These are phyloP conservation scores for Collybia nuda DNA, from an alignment of 768 basidiomycete genomes.

Conservation along the genomic window DNA sequence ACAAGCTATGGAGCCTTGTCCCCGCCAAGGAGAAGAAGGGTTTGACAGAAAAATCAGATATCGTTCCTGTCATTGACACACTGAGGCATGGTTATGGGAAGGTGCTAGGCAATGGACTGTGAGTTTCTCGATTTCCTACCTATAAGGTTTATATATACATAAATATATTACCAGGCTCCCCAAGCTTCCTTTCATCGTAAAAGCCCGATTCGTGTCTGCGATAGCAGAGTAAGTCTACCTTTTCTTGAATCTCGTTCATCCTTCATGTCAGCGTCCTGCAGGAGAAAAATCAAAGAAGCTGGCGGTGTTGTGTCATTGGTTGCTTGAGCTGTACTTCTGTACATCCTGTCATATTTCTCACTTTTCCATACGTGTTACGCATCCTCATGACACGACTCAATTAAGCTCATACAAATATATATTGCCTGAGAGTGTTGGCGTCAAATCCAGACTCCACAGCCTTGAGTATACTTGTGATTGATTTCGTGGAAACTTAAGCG, in stretches of 20 bases:
- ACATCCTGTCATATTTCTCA: slow-evolving; percentile 24
- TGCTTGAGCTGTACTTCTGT: slow-evolving; percentile 55
- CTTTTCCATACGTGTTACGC: slow-evolving; percentile 20
- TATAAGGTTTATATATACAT: background rate
- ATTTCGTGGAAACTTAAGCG: too few species aligned
- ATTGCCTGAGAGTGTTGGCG: background rate
- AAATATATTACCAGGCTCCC: slow-evolving; percentile 66
- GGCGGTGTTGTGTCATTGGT: slow-evolving; percentile 92
- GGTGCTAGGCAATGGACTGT: slow-evolving; percentile 93
- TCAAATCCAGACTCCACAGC: background rate
- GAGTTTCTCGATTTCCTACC: slow-evolving; percentile 28
- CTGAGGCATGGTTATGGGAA: slow-evolving; percentile 85
- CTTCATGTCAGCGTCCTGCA: slow-evolving; percentile 17
- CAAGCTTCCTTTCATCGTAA: slow-evolving; percentile 93
- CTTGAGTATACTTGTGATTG: too few species aligned
- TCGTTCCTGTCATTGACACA: slow-evolving; percentile 95
- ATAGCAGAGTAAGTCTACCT: slow-evolving; percentile 67
- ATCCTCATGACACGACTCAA: slow-evolving; percentile 21
- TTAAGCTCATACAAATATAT: background rate
- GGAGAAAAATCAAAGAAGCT: slow-evolving; percentile 85
- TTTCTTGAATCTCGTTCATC: background rate
- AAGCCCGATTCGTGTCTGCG: slow-evolving; percentile 92
- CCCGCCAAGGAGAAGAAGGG: slow-evolving; percentile 82
- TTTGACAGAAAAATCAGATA: slow-evolving; percentile 67
- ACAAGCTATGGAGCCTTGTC: slow-evolving; percentile 94